These are phyloP conservation scores for Stagonosporopsis chrysanthemi DNA, from an alignment of 2,329 filamentous ascomycete genomes.

Conservation along the genomic window DNA sequence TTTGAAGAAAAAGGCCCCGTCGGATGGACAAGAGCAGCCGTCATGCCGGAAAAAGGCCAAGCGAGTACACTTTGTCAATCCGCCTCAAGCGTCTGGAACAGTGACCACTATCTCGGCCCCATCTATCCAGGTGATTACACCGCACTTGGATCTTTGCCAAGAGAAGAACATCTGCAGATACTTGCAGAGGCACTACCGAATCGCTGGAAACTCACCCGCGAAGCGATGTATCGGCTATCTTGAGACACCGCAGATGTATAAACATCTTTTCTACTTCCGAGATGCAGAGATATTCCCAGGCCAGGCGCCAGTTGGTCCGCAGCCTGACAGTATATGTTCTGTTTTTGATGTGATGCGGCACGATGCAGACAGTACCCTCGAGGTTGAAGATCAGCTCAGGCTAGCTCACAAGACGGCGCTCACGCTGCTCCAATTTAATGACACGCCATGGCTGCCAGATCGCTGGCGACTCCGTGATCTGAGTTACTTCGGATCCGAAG, in stretches of 20 bases:
- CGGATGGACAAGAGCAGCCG: constrained; percentile 3
- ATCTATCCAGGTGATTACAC: not conserved
- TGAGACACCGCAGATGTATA: constrained; percentile 29
- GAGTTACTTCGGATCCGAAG: constrained; percentile 23
- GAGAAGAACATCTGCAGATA: constrained; percentile 35
- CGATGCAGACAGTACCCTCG: constrained; percentile 16
- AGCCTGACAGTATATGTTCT: constrained; percentile 1
- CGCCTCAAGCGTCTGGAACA: not conserved
- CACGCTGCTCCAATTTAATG: constrained; percentile 30
- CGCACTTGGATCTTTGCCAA: constrained; percentile 31
- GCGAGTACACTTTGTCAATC: constrained; percentile 21
- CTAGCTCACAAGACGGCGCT: constrained; percentile 28
- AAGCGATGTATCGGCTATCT: constrained; percentile 34
- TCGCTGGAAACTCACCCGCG: not conserved
- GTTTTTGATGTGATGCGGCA: constrained; percentile 24
- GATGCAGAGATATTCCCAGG: constrained; percentile 2
- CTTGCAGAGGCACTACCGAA: constrained; percentile 23
- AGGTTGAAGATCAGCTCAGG: constrained; percentile 24
- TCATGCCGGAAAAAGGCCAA: constrained; percentile 21
- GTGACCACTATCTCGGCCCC: not conserved
- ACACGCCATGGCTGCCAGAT: constrained; percentile 32
- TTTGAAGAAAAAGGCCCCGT: constrained; percentile 30
- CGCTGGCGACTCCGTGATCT: constrained; percentile 29
- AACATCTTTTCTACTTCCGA: constrained; percentile 31
- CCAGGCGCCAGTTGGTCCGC: too few species aligned